These are phyloP conservation scores for Cutaneotrichosporon dermatis DNA, from an alignment of 1,284 basidiomycete species.

Conservation along the genomic window DNA sequence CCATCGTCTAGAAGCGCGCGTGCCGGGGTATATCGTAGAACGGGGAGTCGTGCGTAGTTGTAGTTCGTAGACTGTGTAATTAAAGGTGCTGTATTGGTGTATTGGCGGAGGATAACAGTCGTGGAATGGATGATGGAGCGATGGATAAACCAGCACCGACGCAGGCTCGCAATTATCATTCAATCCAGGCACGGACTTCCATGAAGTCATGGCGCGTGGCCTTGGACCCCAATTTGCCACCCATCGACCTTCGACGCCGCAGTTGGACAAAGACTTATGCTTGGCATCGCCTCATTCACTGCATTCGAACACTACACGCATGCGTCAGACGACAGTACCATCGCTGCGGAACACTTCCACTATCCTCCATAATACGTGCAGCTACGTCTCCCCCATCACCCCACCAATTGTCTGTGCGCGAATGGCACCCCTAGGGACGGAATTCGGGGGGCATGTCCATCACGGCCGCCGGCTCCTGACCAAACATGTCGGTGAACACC, in stretches of 20 bases:
- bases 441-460: neutral
- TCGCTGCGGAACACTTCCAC: too few species aligned
- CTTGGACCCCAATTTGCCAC: neutral
- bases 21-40: neutral
- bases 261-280: neutral
- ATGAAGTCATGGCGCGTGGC: too few species aligned
- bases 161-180: neutral
- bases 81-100: too few species aligned
- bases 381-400: neutral
- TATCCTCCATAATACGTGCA: too few species aligned
- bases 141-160: too few species aligned
- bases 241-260: neutral
- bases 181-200: neutral
- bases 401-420: neutral
- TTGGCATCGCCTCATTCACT: neutral
- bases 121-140: too few species aligned
- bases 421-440: neutral
- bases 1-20: neutral
- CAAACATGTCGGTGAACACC: constrained; percentile 24
- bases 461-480: constrained; percentile 12
- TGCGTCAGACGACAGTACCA: too few species aligned
- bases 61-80: too few species aligned
- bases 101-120: too few species aligned
- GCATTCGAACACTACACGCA: too few species aligned
- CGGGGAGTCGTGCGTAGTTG: too few species aligned